Evolutionary conservation across 495 filamentous ascomycete genomes (phyloP).

Genomic region (Elasticomyces elasticus): DNA sequence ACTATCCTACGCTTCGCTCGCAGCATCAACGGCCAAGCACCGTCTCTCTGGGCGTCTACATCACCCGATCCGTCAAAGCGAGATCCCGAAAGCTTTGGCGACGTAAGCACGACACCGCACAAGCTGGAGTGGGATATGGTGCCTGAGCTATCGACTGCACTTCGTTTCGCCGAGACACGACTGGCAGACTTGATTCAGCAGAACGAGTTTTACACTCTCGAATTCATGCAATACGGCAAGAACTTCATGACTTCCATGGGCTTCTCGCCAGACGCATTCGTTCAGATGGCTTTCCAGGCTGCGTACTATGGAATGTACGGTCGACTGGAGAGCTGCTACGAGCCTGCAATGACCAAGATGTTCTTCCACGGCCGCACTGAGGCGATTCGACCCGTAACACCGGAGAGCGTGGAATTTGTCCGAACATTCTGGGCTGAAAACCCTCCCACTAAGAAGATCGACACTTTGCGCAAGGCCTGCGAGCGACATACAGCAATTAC

Average conservation of each 20-base stretch:
- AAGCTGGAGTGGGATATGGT: slow-evolving; percentile 98
- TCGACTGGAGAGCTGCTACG: slow-evolving; percentile 85
- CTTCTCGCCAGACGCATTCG: slow-evolving; percentile 93
- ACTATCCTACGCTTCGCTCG: slow-evolving; percentile 93
- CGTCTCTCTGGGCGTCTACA: slow-evolving; percentile 78
- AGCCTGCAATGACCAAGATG: slow-evolving; percentile 95
- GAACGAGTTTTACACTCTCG: slow-evolving; percentile 88
- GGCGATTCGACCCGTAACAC: slow-evolving; percentile 77
- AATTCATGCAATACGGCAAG: slow-evolving; percentile 84
- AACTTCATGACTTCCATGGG: slow-evolving; percentile 96
- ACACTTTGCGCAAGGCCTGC: slow-evolving; percentile 72
- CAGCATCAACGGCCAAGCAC: slow-evolving; percentile 91
- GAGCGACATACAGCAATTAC: slow-evolving; percentile 72
- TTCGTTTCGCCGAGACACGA: slow-evolving; percentile 91
- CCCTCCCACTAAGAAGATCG: slow-evolving; percentile 68
- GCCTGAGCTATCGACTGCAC: slow-evolving; percentile 79
- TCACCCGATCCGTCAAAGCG: slow-evolving; percentile 91
- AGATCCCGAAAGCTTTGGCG: slow-evolving; percentile 86
- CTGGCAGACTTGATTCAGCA: slow-evolving; percentile 92
- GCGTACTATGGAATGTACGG: slow-evolving; percentile 98
- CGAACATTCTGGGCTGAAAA: slow-evolving; percentile 92
- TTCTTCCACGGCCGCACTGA: slow-evolving; percentile 92
- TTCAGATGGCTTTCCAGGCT: slow-evolving; percentile 98
- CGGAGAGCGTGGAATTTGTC: slow-evolving; percentile 74
- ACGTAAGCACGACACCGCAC: slow-evolving; percentile 87